Percentiles rank a stretch among this genome's conserved stretches.
Evolutionary conservation across 441 rosid genomes (phyloP).

Genomic region (Populus tomentosa): DNA sequence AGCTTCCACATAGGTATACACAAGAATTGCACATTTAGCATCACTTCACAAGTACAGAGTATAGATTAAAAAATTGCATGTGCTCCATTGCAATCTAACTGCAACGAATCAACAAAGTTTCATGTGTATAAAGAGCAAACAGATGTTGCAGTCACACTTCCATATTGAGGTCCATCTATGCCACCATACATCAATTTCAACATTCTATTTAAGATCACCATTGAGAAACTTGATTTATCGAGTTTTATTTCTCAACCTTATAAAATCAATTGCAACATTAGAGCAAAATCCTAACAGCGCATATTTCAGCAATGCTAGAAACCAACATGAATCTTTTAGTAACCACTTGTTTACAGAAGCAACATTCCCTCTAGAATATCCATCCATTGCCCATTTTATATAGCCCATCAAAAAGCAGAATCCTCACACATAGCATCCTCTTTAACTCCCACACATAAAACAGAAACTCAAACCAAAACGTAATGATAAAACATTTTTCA

Average conservation of each 20-base stretch:
- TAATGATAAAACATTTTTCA: background rate
- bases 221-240: background rate
- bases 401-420: background rate
- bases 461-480: background rate
- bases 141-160: background rate
- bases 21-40: background rate
- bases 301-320: background rate
- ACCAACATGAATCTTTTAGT: no score
- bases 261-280: background rate
- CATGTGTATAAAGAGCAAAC: background rate
- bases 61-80: background rate
- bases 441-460: no score
- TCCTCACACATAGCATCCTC: background rate
- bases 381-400: background rate
- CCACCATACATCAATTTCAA: background rate
- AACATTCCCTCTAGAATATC: background rate
- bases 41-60: background rate
- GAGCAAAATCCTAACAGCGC: background rate
- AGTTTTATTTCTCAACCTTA: background rate
- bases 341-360: background rate
- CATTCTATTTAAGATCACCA: background rate
- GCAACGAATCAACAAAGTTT: slow-evolving; percentile 2
- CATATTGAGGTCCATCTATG: background rate
- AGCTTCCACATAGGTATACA: no score
- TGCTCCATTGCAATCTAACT: background rate